These are phyloP conservation scores for Oryza nivara DNA, from an alignment of 176 grass and related monocot species.

Conservation along the genomic window DNA sequence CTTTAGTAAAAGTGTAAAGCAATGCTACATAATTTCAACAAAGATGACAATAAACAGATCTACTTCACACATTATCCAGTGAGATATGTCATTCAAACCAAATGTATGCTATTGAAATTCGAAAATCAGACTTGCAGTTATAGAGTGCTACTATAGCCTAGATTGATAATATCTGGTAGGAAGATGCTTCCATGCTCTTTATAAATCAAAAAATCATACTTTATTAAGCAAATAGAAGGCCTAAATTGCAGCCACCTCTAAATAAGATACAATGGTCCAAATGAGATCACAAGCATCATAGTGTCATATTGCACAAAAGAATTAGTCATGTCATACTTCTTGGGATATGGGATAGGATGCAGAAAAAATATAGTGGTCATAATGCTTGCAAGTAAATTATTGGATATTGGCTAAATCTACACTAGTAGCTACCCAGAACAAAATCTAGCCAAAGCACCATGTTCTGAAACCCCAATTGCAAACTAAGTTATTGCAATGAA, in stretches of 20 bases:
- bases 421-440: not conserved
- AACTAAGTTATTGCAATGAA: not conserved
- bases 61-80: not conserved
- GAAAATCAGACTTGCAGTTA: slow-evolving; percentile 19
- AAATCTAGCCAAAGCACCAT: slow-evolving; percentile 29
- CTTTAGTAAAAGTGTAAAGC: slow-evolving; percentile 23
- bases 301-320: slow-evolving; percentile 17
- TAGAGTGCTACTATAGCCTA: slow-evolving; percentile 22
- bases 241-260: not conserved
- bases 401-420: not conserved
- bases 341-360: slow-evolving; percentile 16
- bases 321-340: not conserved
- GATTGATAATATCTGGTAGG: slow-evolving; percentile 23
- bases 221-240: not conserved
- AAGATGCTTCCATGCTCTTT: slow-evolving; percentile 21
- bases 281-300: slow-evolving; percentile 14
- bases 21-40: slow-evolving; percentile 28
- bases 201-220: not conserved
- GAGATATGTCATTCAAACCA: slow-evolving; percentile 4
- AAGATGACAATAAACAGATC: slow-evolving; percentile 3
- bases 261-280: slow-evolving; percentile 27
- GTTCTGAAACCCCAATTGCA: not conserved
- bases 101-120: not conserved
- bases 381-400: slow-evolving; percentile 6
- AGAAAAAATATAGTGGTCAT: not conserved